Evolutionary conservation across 2,329 filamentous ascomycete species (phyloP).

Genomic region (Aspergillus japonicus): DNA sequence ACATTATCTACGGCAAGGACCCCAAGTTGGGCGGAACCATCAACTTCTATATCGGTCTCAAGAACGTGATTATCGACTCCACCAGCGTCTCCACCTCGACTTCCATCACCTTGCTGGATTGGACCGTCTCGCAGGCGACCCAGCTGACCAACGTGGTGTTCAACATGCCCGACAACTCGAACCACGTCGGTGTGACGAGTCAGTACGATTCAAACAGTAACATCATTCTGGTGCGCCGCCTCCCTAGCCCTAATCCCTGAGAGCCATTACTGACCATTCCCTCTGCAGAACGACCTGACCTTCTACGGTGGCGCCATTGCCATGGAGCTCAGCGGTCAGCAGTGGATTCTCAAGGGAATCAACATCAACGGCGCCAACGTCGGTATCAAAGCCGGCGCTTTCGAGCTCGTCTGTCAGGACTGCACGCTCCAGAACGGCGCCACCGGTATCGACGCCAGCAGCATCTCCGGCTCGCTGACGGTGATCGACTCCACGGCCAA

Average conservation of each 20-base stretch:
- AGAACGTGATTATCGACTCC: slow-evolving; percentile 42
- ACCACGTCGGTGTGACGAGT: slow-evolving; percentile 38
- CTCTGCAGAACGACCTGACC: slow-evolving; percentile 22
- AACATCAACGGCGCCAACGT: slow-evolving; percentile 62
- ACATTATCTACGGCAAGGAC: slow-evolving; percentile 54
- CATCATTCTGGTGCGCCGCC: slow-evolving; percentile 27
- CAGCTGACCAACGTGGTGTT: slow-evolving; percentile 41
- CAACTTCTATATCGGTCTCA: slow-evolving; percentile 41
- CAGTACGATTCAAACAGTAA: slow-evolving; percentile 30
- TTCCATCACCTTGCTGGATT: slow-evolving; percentile 36
- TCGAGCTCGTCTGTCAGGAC: slow-evolving; percentile 27
- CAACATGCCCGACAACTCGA: slow-evolving; percentile 36
- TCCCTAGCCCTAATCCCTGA: no score
- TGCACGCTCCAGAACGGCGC: slow-evolving; percentile 25
- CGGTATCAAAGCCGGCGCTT: slow-evolving; percentile 46
- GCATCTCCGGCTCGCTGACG: slow-evolving; percentile 24
- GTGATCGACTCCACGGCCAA: slow-evolving; percentile 21
- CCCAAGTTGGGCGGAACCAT: slow-evolving; percentile 28
- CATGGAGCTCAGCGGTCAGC: slow-evolving; percentile 33
- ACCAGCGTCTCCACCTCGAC: slow-evolving; percentile 27
- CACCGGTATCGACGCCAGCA: slow-evolving; percentile 26
- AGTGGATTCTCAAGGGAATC: slow-evolving; percentile 46
- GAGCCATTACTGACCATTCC: not conserved
- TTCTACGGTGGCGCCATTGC: slow-evolving; percentile 32
- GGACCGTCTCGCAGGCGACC: slow-evolving; percentile 41